phyloP scores from a whole-genome alignment of 352 stramenopile genomes.

The Globisporangium heterothallicum region DNA sequence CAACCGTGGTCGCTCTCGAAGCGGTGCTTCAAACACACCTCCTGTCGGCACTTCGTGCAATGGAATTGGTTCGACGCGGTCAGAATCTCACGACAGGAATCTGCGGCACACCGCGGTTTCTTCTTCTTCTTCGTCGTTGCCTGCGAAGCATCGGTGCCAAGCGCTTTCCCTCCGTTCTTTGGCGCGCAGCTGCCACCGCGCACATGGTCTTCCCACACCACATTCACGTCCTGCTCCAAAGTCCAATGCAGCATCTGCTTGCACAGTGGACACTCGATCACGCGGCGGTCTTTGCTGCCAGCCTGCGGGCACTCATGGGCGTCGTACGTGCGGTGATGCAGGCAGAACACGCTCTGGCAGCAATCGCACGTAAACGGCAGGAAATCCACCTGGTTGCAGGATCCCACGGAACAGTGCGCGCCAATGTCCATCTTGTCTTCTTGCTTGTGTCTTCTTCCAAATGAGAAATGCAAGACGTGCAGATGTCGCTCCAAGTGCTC shows the following conservation, averaged over 20 bases:
- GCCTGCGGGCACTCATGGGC: conserved; percentile 62
- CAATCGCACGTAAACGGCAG: conserved; percentile 85
- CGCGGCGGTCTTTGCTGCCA: conserved; percentile 57
- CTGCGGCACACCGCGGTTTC: conserved; percentile 62
- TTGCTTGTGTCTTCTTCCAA: neutral
- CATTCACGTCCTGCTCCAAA: conserved; percentile 66
- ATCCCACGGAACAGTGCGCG: conserved; percentile 54
- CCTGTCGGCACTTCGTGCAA: conserved; percentile 57
- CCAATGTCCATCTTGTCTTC: conserved; percentile 55
- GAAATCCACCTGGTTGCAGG: conserved; percentile 79
- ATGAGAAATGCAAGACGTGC: no score
- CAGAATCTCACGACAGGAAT: conserved; percentile 54
- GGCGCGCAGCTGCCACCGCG: conserved; percentile 44
- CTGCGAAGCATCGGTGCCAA: conserved; percentile 5
- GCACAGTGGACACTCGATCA: conserved; percentile 71
- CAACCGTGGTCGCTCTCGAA: conserved; percentile 75
- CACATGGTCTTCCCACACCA: conserved; percentile 67
- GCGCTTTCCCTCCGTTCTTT: neutral
- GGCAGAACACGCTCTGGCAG: conserved; percentile 73
- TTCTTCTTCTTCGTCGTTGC: conserved; percentile 50
- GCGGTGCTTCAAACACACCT: conserved; percentile 74
- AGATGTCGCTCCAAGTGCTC: neutral
- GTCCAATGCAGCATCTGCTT: conserved; percentile 64
- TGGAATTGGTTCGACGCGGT: conserved; percentile 68
- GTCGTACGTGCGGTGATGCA: conserved; percentile 80